Conservation (phyloP, 2,329 filamentous ascomycete species). For the Claviceps purpurea region DNA sequence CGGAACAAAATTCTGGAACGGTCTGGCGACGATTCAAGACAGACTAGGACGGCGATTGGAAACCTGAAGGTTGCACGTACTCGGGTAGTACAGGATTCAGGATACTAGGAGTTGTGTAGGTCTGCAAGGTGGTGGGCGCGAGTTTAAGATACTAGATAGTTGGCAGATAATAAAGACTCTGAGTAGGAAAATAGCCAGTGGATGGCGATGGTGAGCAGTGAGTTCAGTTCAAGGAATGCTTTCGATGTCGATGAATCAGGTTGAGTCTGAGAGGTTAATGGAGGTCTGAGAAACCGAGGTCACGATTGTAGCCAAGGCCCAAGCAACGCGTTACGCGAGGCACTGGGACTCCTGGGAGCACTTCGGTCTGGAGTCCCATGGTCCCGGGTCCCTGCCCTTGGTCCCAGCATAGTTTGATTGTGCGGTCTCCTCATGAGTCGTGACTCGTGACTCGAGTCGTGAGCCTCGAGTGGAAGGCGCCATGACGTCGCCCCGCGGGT, state of each 20-base stretch:
- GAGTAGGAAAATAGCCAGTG: neutral
- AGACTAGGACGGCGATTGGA: neutral
- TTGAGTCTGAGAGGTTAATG: neutral
- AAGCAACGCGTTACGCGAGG: no score
- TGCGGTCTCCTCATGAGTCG: no score
- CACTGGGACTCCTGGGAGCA: no score
- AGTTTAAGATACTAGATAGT: neutral
- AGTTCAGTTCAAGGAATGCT: no score
- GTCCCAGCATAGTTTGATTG: no score
- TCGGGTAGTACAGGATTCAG: neutral
- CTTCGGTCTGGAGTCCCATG: no score
- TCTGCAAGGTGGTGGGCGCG: neutral
- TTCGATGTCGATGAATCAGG: neutral
- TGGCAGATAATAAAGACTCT: neutral
- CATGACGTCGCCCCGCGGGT: no score
- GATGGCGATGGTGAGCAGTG: neutral
- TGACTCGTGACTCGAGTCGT: no score
- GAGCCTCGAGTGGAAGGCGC: no score
- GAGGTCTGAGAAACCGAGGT: neutral
- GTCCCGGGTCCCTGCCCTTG: no score
- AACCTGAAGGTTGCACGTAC: neutral
- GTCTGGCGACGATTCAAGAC: neutral
- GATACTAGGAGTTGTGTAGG: neutral
- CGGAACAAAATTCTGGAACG: neutral
- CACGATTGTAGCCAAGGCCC: neutral